Percentiles rank a stretch among this genome's conserved stretches.
Conservation (phyloP, 2,329 filamentous ascomycete species). For the Kalaharituber pfeilii region DNA sequence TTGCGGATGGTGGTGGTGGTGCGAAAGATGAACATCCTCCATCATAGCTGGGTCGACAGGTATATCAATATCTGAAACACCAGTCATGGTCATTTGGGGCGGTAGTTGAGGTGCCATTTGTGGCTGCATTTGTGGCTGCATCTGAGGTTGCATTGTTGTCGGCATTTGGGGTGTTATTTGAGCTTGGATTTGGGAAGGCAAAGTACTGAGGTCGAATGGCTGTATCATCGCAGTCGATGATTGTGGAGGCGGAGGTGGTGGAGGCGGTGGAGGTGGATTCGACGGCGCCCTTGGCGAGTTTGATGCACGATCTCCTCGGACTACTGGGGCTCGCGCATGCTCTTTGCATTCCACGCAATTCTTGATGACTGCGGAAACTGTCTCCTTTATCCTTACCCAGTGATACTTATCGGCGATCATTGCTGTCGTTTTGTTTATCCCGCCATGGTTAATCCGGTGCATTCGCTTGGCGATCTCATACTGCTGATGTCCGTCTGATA, state of each 20-base stretch:
- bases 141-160: neutral
- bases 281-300: slow-evolving; percentile 3
- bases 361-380: slow-evolving; percentile 82
- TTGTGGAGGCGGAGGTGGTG: slow-evolving; percentile 12
- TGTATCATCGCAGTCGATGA: slow-evolving; percentile 6
- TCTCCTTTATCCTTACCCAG: slow-evolving; percentile 97
- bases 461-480: slow-evolving; percentile 71
- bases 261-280: slow-evolving; percentile 5
- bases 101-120: neutral
- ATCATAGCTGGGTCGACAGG: slow-evolving; percentile 20
- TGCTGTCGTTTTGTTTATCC: slow-evolving; percentile 96
- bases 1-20: slow-evolving; percentile 1
- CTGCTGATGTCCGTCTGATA: slow-evolving; percentile 74
- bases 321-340: slow-evolving; percentile 40
- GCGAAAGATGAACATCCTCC: slow-evolving; percentile 12
- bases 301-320: slow-evolving; percentile 12
- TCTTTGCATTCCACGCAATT: slow-evolving; percentile 86
- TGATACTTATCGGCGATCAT: slow-evolving; percentile 87
- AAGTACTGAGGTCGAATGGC: slow-evolving; percentile 12
- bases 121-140: neutral
- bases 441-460: slow-evolving; percentile 62
- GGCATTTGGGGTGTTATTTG: neutral
- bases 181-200: slow-evolving; percentile 11
- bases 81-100: neutral
- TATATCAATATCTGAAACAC: slow-evolving; percentile 10